A percentile compares a stretch with the other conserved stretches of the same genome.
Conservation (phyloP, 352 stramenopile species). For the Phytophthora rubi region DNA sequence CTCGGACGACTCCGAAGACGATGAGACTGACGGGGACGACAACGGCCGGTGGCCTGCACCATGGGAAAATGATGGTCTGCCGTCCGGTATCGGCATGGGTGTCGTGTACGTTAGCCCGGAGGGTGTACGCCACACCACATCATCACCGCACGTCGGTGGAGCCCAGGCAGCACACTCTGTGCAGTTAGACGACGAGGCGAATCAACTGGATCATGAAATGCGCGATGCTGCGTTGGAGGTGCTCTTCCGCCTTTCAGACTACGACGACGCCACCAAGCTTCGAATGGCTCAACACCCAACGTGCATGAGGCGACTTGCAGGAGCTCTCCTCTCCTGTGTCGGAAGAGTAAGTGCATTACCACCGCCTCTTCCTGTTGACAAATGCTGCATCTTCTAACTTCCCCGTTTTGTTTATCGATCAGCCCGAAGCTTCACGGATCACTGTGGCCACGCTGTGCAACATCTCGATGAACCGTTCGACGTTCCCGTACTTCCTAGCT, state of each 20-base stretch:
- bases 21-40: constrained; percentile 57
- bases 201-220: constrained; percentile 78
- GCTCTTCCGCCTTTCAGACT: constrained; percentile 74
- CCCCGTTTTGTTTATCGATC: constrained; percentile 12
- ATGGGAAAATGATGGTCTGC: constrained; percentile 77
- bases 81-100: constrained; percentile 75
- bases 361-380: not conserved
- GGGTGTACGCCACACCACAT: constrained; percentile 58
- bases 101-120: constrained; percentile 80
- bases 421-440: constrained; percentile 81
- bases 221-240: constrained; percentile 77
- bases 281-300: constrained; percentile 69
- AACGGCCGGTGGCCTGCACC: constrained; percentile 72
- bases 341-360: constrained; percentile 54
- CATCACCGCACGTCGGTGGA: constrained; percentile 33
- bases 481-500: constrained; percentile 80
- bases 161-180: constrained; percentile 29
- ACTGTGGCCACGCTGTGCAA: constrained; percentile 73
- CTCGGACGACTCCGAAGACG: constrained; percentile 61
- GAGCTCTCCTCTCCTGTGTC: constrained; percentile 69
- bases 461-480: constrained; percentile 78
- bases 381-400: constrained; percentile 5
- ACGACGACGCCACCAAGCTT: constrained; percentile 68
- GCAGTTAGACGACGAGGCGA: constrained; percentile 45
- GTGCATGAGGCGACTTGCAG: constrained; percentile 64